These are phyloP conservation scores for Aureobasidium sp. DNA, from an alignment of 2,329 filamentous ascomycete genomes.

Conservation along the genomic window DNA sequence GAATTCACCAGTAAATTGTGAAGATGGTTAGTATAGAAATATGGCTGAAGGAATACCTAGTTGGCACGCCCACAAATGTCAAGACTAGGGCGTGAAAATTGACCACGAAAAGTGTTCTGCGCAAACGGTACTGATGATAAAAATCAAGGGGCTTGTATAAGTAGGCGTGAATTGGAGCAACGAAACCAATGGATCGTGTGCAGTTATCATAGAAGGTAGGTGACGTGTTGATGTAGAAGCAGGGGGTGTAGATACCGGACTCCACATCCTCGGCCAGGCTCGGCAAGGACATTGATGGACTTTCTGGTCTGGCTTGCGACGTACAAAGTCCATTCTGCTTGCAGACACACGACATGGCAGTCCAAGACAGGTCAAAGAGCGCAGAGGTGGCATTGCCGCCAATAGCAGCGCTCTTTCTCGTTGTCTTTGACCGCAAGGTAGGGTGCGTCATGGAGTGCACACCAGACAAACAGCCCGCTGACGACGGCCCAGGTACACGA, in stretches of 20 bases:
- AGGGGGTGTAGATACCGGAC: neutral
- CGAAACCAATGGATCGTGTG: too few relatives aligned
- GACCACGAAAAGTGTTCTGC: too few relatives aligned
- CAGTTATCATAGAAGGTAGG: too few relatives aligned
- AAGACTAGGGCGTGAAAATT: too few relatives aligned
- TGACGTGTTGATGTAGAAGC: neutral
- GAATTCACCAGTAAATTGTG: too few relatives aligned
- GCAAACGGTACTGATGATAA: too few relatives aligned
- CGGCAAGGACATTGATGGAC: constrained; percentile 3
- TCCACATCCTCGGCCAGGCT: neutral
- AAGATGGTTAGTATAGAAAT: too few relatives aligned
- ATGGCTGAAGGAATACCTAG: too few relatives aligned
- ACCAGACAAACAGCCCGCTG: neutral
- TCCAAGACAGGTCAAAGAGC: neutral
- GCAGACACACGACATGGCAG: neutral
- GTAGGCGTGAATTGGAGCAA: too few relatives aligned
- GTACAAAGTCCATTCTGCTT: too few relatives aligned
- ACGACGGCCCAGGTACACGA: constrained; percentile 52
- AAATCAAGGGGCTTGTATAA: too few relatives aligned
- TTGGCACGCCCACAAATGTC: too few relatives aligned
- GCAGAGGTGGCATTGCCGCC: constrained; percentile 17
- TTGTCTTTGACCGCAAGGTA: constrained; percentile 30
- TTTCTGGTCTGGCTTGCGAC: neutral
- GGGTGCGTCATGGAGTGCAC: constrained; percentile 20
- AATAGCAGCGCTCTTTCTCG: constrained; percentile 26